Percentiles rank a stretch among this genome's conserved stretches.
These are phyloP conservation scores for Spiraea crenata DNA, from an alignment of 331 rosid species.

Conservation along the genomic window DNA sequence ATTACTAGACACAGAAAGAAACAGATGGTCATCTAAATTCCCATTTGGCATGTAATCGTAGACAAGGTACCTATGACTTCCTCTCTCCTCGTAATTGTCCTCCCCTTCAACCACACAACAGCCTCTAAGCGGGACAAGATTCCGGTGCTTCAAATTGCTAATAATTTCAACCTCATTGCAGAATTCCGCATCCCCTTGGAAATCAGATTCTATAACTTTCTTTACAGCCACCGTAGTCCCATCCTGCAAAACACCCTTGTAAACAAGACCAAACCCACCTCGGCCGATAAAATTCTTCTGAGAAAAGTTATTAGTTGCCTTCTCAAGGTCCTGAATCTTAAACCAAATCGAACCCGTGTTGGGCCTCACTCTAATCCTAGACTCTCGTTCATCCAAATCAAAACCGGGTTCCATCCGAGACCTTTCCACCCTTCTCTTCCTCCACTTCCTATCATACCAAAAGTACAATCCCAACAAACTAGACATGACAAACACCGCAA, in stretches of 20 bases:
- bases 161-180: constrained; percentile 85
- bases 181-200: constrained; percentile 66
- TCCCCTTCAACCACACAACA: constrained; percentile 68
- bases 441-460: constrained; percentile 53
- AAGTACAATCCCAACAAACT: constrained; percentile 54
- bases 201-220: constrained; percentile 66
- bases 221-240: constrained; percentile 72
- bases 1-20: constrained; percentile 25
- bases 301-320: constrained; percentile 68
- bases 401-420: constrained; percentile 25
- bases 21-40: constrained; percentile 66
- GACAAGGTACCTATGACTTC: constrained; percentile 63
- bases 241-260: constrained; percentile 64
- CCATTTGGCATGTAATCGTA: constrained; percentile 94
- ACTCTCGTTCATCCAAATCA: constrained; percentile 42
- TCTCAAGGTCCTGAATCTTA: constrained; percentile 72
- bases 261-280: constrained; percentile 84
- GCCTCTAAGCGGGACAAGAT: constrained; percentile 84
- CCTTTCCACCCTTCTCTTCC: constrained; percentile 23
- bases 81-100: constrained; percentile 38
- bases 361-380: constrained; percentile 56
- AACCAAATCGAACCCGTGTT: constrained; percentile 77
- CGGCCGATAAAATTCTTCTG: constrained; percentile 72
- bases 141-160: constrained; percentile 78
- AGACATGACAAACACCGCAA: constrained; percentile 44